Evolutionary conservation across 768 basidiomycete species (phyloP), one percentile per base, ranked within the genome.

Genomic region (Hebeloma cylindrosporum): DNA sequence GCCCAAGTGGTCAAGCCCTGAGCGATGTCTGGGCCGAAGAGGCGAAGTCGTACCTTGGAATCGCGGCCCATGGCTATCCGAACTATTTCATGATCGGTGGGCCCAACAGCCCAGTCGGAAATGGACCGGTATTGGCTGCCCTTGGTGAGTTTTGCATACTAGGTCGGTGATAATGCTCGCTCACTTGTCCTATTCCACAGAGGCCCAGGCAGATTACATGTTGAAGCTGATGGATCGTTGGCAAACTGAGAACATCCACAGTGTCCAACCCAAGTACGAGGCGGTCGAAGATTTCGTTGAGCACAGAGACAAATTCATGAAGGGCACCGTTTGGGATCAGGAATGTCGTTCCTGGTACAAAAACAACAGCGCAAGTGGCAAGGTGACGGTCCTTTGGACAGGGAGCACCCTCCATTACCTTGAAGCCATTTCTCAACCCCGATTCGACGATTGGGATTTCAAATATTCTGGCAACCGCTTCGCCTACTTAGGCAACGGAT

Each of bases 281-380:
- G 68, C 66, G 6, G 52, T 65, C 1, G 60, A 66, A 2, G 68
- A 69, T 29, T 68, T 68, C 31, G 54, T 63, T 32, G 60, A 45
- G 2, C 57, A 59, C 55, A 66, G 63, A 36, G 62, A 68, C 40
- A 42, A 54, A 7, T 67, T 61, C 43, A 69, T 68, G 64, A 63
- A 62, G 36, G 30, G 48, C 3, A 66, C 63, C 1, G 64, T 67
- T 5, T 69, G 64, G 66, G 48, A 55, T 9, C 41, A 59, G 4
- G 57, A 57, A 2, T 68, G 68, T 32, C 51, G 56, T 3, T 67
- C 64, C 0, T 69, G 68, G 64, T 69, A 69, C 53, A 66, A 69
- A 46, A 51, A 47, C 7, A 42, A 46, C 1, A 47, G 45, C 9
- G 48, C 34, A 2, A 41, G 53, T 2, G 64, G 61, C 1, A 62